A percentile compares a stretch with the other conserved stretches of the same genome.
phyloP scores from a whole-genome alignment of 176 grass and related monocot genomes.

The Echinochloa phyllopogon region DNA sequence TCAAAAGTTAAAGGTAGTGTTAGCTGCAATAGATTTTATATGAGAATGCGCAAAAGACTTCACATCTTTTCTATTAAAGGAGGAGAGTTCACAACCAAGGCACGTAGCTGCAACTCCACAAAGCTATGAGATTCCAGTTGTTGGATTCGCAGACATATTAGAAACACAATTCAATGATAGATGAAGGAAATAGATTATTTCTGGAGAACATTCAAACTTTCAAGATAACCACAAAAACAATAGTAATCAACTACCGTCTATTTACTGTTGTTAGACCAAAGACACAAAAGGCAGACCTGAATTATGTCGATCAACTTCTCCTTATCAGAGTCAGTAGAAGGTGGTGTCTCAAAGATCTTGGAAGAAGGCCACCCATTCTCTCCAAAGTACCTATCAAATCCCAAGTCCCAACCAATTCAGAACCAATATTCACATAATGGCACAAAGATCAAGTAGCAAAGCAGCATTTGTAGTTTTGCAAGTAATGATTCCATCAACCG shows the following conservation, averaged over 20 bases:
- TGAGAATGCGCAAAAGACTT: background rate
- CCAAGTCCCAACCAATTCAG: conserved; percentile 20
- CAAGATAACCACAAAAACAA: background rate
- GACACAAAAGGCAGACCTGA: conserved; percentile 56
- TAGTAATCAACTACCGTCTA: background rate
- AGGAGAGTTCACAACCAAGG: background rate
- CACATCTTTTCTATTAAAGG: background rate
- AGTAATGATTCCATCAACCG: too few relatives aligned
- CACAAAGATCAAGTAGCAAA: background rate
- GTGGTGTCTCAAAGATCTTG: conserved; percentile 69
- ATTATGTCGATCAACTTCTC: conserved; percentile 90
- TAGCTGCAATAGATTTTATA: background rate
- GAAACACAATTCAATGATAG: conserved; percentile 7
- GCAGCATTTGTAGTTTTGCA: too few relatives aligned
- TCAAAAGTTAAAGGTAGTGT: background rate
- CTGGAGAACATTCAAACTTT: background rate
- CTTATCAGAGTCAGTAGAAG: conserved; percentile 65
- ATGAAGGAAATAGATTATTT: conserved; percentile 4
- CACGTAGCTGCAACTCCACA: background rate
- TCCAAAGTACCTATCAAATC: conserved; percentile 78
- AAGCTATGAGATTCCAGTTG: background rate
- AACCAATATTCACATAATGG: conserved; percentile 25
- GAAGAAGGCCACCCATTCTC: conserved; percentile 95
- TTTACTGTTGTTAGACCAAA: background rate
- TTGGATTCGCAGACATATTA: too few relatives aligned